Conservation (phyloP, 805 yeast genomes). For the Starmerella gropengiesseri region DNA sequence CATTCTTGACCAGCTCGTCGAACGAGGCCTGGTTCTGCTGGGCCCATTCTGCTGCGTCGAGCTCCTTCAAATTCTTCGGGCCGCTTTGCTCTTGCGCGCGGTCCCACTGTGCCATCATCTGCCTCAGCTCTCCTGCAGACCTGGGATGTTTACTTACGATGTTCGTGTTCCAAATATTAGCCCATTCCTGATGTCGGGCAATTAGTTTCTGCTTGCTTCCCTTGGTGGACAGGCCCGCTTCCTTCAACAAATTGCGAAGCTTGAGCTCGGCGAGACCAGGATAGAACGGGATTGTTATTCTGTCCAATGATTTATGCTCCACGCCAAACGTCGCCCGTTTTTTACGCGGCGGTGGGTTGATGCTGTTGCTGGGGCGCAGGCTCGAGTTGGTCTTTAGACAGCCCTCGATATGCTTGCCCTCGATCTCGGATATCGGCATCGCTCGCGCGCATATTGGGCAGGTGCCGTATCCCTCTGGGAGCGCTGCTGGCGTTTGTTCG, state of each 20-base stretch:
- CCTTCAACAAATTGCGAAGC: slow-evolving; percentile 48
- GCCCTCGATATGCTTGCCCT: slow-evolving; percentile 49
- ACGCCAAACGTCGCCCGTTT: slow-evolving; percentile 5
- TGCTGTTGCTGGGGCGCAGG: too few relatives aligned
- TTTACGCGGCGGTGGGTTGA: slow-evolving; percentile 37
- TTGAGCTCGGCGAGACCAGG: slow-evolving; percentile 47
- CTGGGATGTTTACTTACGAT: slow-evolving; percentile 61
- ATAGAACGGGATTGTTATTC: slow-evolving; percentile 44
- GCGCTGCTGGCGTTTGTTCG: slow-evolving; percentile 3
- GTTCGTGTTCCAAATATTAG: slow-evolving; percentile 69
- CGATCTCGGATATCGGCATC: slow-evolving; percentile 47
- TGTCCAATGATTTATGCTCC: slow-evolving; percentile 4
- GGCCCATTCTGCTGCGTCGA: slow-evolving; percentile 15
- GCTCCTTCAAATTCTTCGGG: slow-evolving; percentile 12
- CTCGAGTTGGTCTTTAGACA: slow-evolving; percentile 36
- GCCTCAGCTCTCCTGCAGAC: slow-evolving; percentile 43
- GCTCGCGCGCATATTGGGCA: slow-evolving; percentile 59
- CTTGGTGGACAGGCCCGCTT: slow-evolving; percentile 43
- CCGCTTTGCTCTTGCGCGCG: slow-evolving; percentile 12
- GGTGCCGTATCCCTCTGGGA: slow-evolving; percentile 33
- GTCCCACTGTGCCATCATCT: slow-evolving; percentile 37
- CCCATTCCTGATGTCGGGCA: slow-evolving; percentile 63
- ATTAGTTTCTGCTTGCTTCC: slow-evolving; percentile 61
- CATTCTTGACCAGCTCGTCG: slow-evolving; percentile 18
- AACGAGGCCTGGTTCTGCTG: slow-evolving; percentile 22